Evolutionary conservation across 768 basidiomycete species (phyloP), one percentile per base, ranked within the genome.

Genomic region (Rhodotorula babjevae): DNA sequence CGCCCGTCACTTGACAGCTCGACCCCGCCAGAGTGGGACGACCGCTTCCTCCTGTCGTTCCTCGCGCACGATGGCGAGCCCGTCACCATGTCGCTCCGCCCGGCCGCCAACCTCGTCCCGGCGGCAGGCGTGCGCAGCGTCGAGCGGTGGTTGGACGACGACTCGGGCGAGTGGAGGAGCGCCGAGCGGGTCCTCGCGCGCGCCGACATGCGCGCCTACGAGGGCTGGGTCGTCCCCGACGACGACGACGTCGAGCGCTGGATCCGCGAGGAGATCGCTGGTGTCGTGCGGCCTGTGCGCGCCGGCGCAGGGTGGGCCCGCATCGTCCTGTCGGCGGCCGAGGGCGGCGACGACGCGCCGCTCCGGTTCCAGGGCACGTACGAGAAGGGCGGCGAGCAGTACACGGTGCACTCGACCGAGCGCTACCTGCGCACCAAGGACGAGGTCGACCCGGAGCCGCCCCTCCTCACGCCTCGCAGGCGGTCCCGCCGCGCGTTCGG

Each of bases 41-140:
- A 74, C 65, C 57, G 62, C 27, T 74, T 74, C 62, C 57, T 74
- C 25, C 50, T 74, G 23, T 46, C 65, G 31, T 74, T 74, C 61
- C 21, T 62, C 61, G 50, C 33, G 1, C 62, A 72, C 40, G 68
- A 69, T 27, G 66, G 21, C 18, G 66, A 72, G 33, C 56, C 56
- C 29, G 50, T 72, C 49, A 50, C 56, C 9, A 61, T 75, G 42
- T 55, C 64, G 14, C 62, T 75, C 25, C 64, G 71, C 11, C 74
- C 74, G 15, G 42, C 64, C 14, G 46, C 57, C 15, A 33, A 55
- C n/a, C 67, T 75, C 65, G 52, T 75, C 40, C 71, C 65, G n/a
- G 61, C 70, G 19, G 18, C 42, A 0, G 74, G 74, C 10, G 44
- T 69, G n/a, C 55, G 57, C n/a, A 36, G 58, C 5, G 33, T 53